These are phyloP conservation scores for Aspergillus costaricaensis DNA, from an alignment of 2,329 filamentous ascomycete genomes.

Conservation along the genomic window DNA sequence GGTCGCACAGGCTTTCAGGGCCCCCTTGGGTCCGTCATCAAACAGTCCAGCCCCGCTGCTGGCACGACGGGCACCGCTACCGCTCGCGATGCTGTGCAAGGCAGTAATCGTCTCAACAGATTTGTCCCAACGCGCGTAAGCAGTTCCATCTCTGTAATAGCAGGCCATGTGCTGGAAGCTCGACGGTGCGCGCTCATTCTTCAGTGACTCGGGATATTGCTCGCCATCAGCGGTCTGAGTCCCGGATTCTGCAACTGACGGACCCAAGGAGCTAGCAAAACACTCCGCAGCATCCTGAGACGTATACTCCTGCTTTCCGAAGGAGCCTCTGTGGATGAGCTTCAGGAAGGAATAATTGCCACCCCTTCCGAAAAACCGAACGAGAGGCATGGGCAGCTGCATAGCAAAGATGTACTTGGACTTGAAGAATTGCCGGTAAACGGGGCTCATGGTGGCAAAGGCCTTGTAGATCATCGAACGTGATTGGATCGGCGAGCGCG, in stretches of 20 bases:
- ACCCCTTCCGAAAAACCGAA: conserved; percentile 48
- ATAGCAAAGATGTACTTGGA: conserved; percentile 60
- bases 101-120: conserved; percentile 52
- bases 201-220: conserved; percentile 46
- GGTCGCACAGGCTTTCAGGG: conserved; percentile 55
- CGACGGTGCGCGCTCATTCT: conserved; percentile 40
- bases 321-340: conserved; percentile 41
- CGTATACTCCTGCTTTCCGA: conserved; percentile 38
- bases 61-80: conserved; percentile 31
- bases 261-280: conserved; percentile 56
- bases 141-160: conserved; percentile 57
- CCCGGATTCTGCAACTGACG: conserved; percentile 48
- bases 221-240: conserved; percentile 33
- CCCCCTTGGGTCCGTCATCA: conserved; percentile 47
- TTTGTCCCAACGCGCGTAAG: conserved; percentile 52
- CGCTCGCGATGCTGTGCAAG: conserved; percentile 48
- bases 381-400: conserved; percentile 51
- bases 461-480: conserved; percentile 50
- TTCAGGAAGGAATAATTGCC: conserved; percentile 54
- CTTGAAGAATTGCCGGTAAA: conserved; percentile 50
- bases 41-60: conserved; percentile 47
- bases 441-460: conserved; percentile 45
- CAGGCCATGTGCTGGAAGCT: conserved; percentile 55
- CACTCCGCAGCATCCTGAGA: conserved; percentile 45
- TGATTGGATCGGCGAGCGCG: conserved; percentile 46